Conservation (phyloP, 306 rosid genomes). For the Begonia fuchsioides region DNA sequence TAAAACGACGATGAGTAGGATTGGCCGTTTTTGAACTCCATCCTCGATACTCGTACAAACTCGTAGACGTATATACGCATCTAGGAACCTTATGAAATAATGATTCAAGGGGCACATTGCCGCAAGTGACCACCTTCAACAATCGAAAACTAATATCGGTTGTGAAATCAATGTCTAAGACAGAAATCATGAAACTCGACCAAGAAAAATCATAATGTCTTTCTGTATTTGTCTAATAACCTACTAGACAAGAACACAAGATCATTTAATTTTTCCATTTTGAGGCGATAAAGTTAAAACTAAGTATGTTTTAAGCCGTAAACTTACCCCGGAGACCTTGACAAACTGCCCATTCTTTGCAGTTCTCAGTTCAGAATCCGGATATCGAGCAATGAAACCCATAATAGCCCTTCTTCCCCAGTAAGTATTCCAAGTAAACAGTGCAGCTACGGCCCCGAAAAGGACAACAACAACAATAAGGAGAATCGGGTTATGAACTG, state of each 20-base stretch:
- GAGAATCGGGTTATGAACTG: conserved; percentile 86
- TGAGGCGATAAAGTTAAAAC: too few relatives aligned
- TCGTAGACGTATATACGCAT: conserved; percentile 91
- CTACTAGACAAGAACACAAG: too few relatives aligned
- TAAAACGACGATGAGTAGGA: conserved; percentile 71
- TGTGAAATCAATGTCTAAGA: too few relatives aligned
- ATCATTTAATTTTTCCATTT: too few relatives aligned
- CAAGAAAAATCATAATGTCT: too few relatives aligned
- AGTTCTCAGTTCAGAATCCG: conserved; percentile 94
- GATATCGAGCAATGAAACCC: conserved; percentile 69
- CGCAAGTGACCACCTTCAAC: conserved; percentile 84
- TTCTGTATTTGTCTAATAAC: too few relatives aligned
- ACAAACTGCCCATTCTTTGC: conserved; percentile 96
- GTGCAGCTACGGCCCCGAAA: conserved; percentile 57
- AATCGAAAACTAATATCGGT: too few relatives aligned
- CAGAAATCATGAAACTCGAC: too few relatives aligned
- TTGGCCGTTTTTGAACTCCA: conserved; percentile 98
- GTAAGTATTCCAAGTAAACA: conserved; percentile 87
- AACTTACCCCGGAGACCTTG: conserved; percentile 97
- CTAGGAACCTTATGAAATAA: conserved; percentile 84
- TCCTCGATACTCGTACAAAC: conserved; percentile 87
- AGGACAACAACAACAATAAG: conserved; percentile 74
- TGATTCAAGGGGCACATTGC: conserved; percentile 94
- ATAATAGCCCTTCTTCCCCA: conserved; percentile 73
- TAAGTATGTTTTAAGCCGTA: too few relatives aligned